phyloP scores from a whole-genome alignment of 2,329 filamentous ascomycete genomes.

The Alternaria postmessia region DNA sequence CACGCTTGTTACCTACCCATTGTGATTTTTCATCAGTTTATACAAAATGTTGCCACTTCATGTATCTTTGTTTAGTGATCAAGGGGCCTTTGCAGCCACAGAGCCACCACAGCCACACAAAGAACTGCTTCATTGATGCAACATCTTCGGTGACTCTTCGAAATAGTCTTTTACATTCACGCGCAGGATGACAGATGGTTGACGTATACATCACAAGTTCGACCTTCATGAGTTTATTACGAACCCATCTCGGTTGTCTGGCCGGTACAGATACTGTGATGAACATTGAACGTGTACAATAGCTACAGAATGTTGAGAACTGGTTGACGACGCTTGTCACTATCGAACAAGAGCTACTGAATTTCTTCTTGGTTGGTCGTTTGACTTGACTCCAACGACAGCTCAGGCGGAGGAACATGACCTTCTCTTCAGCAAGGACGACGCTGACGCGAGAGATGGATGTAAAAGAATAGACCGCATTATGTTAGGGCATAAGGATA shows the following conservation, averaged over 20 bases:
- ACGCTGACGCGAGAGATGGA: not conserved
- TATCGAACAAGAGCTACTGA: not conserved
- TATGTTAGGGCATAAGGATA: not conserved
- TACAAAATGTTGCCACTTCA: not conserved
- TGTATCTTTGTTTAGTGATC: slow-evolving; percentile 3
- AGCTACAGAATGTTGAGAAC: not conserved
- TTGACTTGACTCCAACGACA: not conserved
- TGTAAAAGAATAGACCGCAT: not conserved
- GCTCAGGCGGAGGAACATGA: not conserved
- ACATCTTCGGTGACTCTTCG: not conserved
- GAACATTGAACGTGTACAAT: not conserved
- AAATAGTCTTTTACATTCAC: not conserved
- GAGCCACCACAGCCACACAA: not conserved
- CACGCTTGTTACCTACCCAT: not conserved
- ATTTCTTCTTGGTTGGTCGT: not conserved
- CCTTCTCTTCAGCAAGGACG: not conserved
- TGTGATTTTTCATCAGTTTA: not conserved
- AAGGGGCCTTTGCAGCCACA: slow-evolving; percentile 1
- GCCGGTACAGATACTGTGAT: not conserved
- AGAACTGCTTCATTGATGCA: not conserved
- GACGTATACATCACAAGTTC: not conserved
- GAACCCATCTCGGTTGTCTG: not conserved
- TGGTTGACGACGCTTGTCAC: not conserved
- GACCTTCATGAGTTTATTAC: not conserved
- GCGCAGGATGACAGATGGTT: not conserved